A percentile compares a stretch with the other conserved stretches of the same genome.
Evolutionary conservation across 2,329 filamentous ascomycete genomes (phyloP).

Genomic region (Venturia oleaginea): DNA sequence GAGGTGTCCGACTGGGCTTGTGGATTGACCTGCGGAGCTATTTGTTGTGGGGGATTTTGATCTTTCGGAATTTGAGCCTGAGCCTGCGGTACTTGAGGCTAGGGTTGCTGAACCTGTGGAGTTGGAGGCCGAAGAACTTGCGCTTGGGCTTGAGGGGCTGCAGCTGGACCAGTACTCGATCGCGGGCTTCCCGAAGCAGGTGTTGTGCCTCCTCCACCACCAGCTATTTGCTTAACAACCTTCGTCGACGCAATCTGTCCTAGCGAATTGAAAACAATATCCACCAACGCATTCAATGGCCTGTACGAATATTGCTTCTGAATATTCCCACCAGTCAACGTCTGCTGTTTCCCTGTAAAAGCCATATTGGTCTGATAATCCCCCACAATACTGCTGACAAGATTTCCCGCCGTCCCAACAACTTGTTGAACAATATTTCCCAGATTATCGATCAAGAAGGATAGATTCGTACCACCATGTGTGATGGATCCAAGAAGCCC

Average conservation of each 20-base stretch:
- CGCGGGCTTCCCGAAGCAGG: neutral
- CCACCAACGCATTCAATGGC: conserved; percentile 42
- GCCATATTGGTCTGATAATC: conserved; percentile 53
- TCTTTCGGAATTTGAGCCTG: neutral
- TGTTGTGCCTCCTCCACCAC: neutral
- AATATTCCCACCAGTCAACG: conserved; percentile 29
- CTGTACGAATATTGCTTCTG: conserved; percentile 47
- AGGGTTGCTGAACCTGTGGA: neutral
- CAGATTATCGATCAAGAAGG: conserved; percentile 51
- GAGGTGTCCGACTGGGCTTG: neutral
- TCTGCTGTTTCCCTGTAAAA: conserved; percentile 31
- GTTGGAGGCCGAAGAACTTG: neutral
- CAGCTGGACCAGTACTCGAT: neutral
- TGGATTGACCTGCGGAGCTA: neutral
- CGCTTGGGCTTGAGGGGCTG: neutral
- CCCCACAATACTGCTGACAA: conserved; percentile 46
- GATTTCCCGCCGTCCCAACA: conserved; percentile 34
- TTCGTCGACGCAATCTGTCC: conserved; percentile 47
- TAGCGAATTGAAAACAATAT: conserved; percentile 47
- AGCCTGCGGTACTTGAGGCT: neutral
- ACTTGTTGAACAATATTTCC: conserved; percentile 56
- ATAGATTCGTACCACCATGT: conserved; percentile 45
- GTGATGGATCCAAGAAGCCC: conserved; percentile 51
- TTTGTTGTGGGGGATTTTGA: neutral
- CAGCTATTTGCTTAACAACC: conserved; percentile 19